Conservation (phyloP, 1,139 yeast genomes). For the Kluyveromyces sp. region DNA sequence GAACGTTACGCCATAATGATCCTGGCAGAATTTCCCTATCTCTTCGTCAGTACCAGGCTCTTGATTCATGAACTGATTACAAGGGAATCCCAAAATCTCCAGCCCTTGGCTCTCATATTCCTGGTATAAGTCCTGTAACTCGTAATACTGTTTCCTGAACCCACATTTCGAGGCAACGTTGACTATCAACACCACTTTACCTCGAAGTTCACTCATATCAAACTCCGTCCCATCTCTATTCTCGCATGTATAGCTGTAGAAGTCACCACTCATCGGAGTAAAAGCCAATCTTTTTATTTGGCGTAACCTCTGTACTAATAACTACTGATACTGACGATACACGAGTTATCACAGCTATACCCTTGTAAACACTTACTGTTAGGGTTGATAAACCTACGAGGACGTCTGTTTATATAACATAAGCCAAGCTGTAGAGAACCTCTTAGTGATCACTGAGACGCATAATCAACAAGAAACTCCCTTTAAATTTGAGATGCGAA, state of each 20-base stretch:
- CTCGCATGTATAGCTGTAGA: constrained; percentile 45
- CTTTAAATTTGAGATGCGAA: no score
- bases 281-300: no score
- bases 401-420: neutral
- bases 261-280: constrained; percentile 19
- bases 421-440: no score
- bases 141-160: constrained; percentile 53
- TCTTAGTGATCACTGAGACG: no score
- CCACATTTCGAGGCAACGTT: constrained; percentile 74
- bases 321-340: no score
- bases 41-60: constrained; percentile 64
- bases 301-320: no score
- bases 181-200: constrained; percentile 78
- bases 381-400: neutral
- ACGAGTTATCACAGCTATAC: no score
- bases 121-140: constrained; percentile 67
- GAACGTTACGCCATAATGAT: constrained; percentile 57
- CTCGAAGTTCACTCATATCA: constrained; percentile 58
- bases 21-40: constrained; percentile 50
- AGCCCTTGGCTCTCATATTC: constrained; percentile 63
- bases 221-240: constrained; percentile 48
- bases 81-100: constrained; percentile 79
- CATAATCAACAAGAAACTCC: no score
- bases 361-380: no score
- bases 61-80: constrained; percentile 79